Conservation (phyloP, 208 protist species). For the Zelonia costaricensis region DNA sequence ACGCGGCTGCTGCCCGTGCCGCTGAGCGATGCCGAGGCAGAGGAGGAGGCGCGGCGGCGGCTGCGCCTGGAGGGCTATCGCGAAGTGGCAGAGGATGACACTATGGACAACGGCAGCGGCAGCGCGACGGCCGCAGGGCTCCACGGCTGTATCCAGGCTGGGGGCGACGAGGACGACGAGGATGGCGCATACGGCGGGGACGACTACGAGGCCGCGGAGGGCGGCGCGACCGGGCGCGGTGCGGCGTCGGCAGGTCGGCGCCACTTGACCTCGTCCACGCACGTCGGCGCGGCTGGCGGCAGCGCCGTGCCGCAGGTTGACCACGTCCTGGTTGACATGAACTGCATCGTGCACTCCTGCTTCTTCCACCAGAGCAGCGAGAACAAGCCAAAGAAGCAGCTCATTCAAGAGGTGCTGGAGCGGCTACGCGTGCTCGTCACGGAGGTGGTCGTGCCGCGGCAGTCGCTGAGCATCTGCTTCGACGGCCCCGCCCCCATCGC, state of each 20-base stretch:
- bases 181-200: not conserved
- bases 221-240: not conserved
- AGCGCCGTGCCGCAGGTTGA: constrained; percentile 28
- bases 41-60: constrained; percentile 26
- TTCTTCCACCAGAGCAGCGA: constrained; percentile 32
- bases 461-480: constrained; percentile 77
- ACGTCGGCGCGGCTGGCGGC: not conserved
- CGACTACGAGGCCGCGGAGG: not conserved
- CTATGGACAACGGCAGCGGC: too few species aligned
- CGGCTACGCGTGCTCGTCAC: constrained; percentile 70
- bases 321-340: constrained; percentile 87
- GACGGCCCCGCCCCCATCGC: constrained; percentile 82
- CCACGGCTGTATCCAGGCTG: too few species aligned
- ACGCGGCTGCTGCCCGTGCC: constrained; percentile 68
- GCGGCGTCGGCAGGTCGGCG: not conserved
- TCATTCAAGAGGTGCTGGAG: constrained; percentile 79
- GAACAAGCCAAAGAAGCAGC: constrained; percentile 51
- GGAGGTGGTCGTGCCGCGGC: constrained; percentile 51
- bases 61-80: constrained; percentile 15
- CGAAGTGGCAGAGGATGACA: constrained; percentile 7
- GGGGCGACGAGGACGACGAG: too few species aligned
- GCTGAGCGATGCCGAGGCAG: constrained; percentile 45
- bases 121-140: too few species aligned
- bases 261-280: constrained; percentile 17
- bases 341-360: constrained; percentile 85